A percentile compares a stretch with the other conserved stretches of the same genome.
These are phyloP conservation scores for Leccinum obscurum DNA, from an alignment of 768 basidiomycete genomes.

Conservation along the genomic window DNA sequence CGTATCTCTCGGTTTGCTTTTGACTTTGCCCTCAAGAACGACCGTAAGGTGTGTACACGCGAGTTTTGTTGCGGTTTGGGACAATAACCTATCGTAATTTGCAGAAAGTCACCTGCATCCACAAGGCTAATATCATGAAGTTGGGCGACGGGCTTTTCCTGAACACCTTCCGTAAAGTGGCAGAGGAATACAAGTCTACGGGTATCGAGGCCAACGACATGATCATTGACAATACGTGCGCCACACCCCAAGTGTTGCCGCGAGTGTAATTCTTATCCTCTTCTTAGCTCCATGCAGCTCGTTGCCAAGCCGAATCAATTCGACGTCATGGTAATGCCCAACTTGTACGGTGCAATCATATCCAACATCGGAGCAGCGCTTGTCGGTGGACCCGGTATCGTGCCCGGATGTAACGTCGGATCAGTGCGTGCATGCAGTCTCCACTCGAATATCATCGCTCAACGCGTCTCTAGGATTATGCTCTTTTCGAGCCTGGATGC, in stretches of 20 bases:
- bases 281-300: conserved; percentile 92
- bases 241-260: conserved; percentile 1
- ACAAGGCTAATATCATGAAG: conserved; percentile 99
- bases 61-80: neutral
- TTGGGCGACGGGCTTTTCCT: conserved; percentile 98
- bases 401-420: conserved; percentile 97
- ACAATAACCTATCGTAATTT: neutral
- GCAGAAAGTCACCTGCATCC: conserved; percentile 98
- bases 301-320: conserved; percentile 95
- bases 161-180: conserved; percentile 94
- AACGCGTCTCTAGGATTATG: conserved; percentile 68
- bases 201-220: conserved; percentile 96
- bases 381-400: conserved; percentile 96
- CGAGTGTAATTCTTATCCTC: conserved; percentile 2
- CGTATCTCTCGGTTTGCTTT: conserved; percentile 97
- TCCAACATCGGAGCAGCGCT: conserved; percentile 99
- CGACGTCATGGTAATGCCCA: conserved; percentile 99
- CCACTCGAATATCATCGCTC: neutral
- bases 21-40: conserved; percentile 98
- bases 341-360: conserved; percentile 94
- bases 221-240: conserved; percentile 98
- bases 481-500: conserved; percentile 98
- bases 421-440: conserved; percentile 50
- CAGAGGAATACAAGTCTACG: conserved; percentile 91
- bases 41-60: conserved; percentile 72